Evolutionary conservation across 1,284 basidiomycete species (phyloP).

Genomic region (Farysia itapuensis): DNA sequence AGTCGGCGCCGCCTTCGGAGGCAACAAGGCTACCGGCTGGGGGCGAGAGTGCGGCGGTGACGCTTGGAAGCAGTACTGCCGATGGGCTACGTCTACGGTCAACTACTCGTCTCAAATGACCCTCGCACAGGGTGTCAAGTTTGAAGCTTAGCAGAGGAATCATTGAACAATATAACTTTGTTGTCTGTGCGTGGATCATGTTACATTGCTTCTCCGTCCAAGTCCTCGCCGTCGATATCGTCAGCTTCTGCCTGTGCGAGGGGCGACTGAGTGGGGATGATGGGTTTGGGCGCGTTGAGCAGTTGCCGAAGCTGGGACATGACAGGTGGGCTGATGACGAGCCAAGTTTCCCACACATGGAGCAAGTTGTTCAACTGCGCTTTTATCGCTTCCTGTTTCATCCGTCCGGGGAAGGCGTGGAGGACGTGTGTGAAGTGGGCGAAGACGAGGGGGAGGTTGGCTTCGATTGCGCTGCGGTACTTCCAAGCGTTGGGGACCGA

Average conservation of each 20-base stretch:
- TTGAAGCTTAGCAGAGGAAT: constrained; percentile 61
- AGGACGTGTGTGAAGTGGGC: constrained; percentile 42
- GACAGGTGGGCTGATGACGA: constrained; percentile 73
- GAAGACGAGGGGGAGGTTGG: constrained; percentile 37
- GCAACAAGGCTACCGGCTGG: constrained; percentile 81
- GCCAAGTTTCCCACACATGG: constrained; percentile 91
- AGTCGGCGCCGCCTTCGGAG: constrained; percentile 87
- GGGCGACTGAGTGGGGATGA: constrained; percentile 1
- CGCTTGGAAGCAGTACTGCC: constrained; percentile 79
- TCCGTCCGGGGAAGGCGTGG: constrained; percentile 32
- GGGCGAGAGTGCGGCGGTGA: constrained; percentile 95
- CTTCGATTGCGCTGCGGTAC: constrained; percentile 36
- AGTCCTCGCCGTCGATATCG: constrained; percentile 26
- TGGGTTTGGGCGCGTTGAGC: constrained; percentile 5
- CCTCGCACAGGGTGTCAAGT: constrained; percentile 87
- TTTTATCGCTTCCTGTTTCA: constrained; percentile 63
- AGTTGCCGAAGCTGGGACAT: constrained; percentile 63
- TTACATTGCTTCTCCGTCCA: constrained; percentile 24
- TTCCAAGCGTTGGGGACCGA: constrained; percentile 71
- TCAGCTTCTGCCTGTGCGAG: constrained; percentile 1
- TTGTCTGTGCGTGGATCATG: neutral
- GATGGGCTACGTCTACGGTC: constrained; percentile 77
- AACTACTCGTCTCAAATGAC: constrained; percentile 88
- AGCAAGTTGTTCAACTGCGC: constrained; percentile 81
- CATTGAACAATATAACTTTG: neutral